Evolutionary conservation across 208 protist species (phyloP).

Genomic region (Zelonia costaricensis): DNA sequence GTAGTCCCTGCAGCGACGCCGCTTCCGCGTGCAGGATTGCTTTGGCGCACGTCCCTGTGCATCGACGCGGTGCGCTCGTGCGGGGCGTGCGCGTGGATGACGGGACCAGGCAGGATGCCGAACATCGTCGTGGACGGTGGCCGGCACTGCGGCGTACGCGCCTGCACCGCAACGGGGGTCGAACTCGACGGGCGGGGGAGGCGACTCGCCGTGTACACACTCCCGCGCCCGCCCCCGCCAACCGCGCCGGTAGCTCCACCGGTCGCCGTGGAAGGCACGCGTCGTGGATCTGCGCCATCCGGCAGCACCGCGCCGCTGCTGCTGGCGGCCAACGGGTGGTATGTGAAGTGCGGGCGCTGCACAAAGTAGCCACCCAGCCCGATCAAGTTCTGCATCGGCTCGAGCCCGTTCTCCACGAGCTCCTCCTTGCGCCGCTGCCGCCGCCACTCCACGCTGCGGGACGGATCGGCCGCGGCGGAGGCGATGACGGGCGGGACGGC

Average conservation of each 20-base stretch:
- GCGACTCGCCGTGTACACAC: too few species aligned
- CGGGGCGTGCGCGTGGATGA: too few species aligned
- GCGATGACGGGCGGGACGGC: background rate
- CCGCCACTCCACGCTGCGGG: background rate
- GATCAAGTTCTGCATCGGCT: slow-evolving; percentile 32
- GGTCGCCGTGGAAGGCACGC: background rate
- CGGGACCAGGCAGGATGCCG: too few species aligned
- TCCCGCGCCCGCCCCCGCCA: too few species aligned
- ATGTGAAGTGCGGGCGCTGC: slow-evolving; percentile 13
- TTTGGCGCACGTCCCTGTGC: too few species aligned
- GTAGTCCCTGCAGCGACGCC: too few species aligned
- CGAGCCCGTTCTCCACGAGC: slow-evolving; percentile 15
- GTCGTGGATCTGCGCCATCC: background rate
- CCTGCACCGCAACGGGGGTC: too few species aligned
- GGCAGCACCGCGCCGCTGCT: background rate
- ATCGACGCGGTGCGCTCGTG: too few species aligned
- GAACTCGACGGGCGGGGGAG: too few species aligned
- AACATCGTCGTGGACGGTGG: too few species aligned
- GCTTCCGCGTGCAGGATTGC: too few species aligned
- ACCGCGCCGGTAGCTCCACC: background rate
- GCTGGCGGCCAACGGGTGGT: slow-evolving; percentile 11
- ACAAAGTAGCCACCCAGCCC: slow-evolving; percentile 25
- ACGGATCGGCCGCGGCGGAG: background rate
- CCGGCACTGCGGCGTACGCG: too few species aligned
- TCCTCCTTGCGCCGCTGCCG: slow-evolving; percentile 22